Base-by-base conservation (phyloP, 1,284 basidiomycete species). In the Fomitopsis pinicola region DNA sequence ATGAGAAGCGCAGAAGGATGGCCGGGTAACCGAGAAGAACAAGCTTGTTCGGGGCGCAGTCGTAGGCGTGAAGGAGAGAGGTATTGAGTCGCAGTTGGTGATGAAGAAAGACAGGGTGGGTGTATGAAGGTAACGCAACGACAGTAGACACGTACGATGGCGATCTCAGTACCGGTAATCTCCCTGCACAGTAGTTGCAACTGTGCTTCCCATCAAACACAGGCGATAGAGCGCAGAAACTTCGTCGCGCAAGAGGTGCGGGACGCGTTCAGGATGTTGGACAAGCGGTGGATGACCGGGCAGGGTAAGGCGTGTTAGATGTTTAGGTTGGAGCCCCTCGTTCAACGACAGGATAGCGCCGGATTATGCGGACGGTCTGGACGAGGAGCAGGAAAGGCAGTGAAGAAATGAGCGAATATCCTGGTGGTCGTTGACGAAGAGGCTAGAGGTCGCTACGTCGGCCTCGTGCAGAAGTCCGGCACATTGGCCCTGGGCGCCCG, bases 381-480 rank as follows among this genome's bases (percentile, higher is more conserved):
- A 56, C 36, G 58, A 30, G 60, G 44, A 53, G 28, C 40, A 54
- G 28, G 30, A 48, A 38, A 59, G 30, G 59, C 59, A 58, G 42
- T 58, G 63, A 54, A 33, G 62, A 64, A 67, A 67, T 12, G 68
- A 68, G 63, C 64, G 68, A 59, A 57, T 61, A 62, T 57, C 62
- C 64, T 66, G 64, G 67, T 67, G 62, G 66, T 65, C 61, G 67
- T 67, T 66, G 63, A 64, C 62, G 61, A 59, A 63, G 63, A 63
- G 36, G 35, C 42, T 56, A 63, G 63, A 63, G 36, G 52, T 50
- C 58, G 58, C 62, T 62, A 64, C 63, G 59, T 48, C 55, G 55
- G 54, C 55, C 60, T 59, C 64, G 64, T 62, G 65, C 62, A 48
- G 57, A 55, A 44, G 59, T 42, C 63, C 65, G 68, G 65, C 64